Base-by-base conservation (phyloP, 2,329 filamentous ascomycete species). In the Pestalotiopsis sp. region DNA sequence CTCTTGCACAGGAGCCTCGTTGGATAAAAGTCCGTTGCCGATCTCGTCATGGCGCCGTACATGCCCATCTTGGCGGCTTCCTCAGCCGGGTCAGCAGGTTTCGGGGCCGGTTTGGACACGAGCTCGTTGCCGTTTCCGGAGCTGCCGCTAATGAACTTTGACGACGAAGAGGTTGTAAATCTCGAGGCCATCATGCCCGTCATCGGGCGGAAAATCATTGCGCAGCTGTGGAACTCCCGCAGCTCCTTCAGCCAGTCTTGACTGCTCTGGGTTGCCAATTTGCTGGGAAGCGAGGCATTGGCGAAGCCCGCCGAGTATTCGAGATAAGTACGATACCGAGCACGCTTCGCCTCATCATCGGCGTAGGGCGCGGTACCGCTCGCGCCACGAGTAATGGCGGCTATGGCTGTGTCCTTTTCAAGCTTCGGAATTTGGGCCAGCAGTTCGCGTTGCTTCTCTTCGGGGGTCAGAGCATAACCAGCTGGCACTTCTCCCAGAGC, bases 181-280 rank as follows among this genome's bases (percentile, higher is more conserved):
- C 95, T 91, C 23, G 93, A 94, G 17, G 95, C 96, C 94, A 99
- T 98, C 71, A 94, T 86, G 0, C 94, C 94, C 2, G 93, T 94
- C 82, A 97, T 93, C 0, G 96, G 96, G 78, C 93, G 95, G 84
- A 98, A 99, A 23, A 98, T 89, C 69, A 84, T 80, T 13, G 87
- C 87, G 70, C 87, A 89, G 70, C 85, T 85, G 72, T 82, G 82
- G 72, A 97, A 98, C 75, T 99, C 90, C 65, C 83, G 84, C 67
- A 97, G 84, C 79, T 99, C 96, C 68, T 90, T 90, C 41, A 91
- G 79, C 90, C 93, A 98, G 65, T 96, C 93, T 56, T 94, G 90
- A 25, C 87, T 87, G 5, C 84, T 87, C 75, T 84, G 79, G 4
- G 77, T 76, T 1, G 77, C 69, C 0, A 81, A 79, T 59, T 70